These are phyloP conservation scores for Amylocarpus encephaloides DNA, from an alignment of 2,329 filamentous ascomycete species.

Conservation along the genomic window DNA sequence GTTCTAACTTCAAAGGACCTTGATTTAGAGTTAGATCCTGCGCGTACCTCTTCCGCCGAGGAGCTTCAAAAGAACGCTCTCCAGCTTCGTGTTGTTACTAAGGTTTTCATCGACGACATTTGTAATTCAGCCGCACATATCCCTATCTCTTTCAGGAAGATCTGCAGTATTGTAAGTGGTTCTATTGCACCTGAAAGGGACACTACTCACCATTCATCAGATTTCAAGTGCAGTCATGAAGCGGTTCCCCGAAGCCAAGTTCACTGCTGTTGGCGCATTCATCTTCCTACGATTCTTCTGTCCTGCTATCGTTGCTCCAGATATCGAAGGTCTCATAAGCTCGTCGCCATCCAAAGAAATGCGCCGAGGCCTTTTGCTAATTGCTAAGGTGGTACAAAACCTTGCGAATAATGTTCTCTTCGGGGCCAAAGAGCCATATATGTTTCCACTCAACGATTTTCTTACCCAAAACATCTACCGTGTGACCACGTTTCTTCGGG, in stretches of 20 bases:
- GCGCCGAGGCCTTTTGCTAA: conserved; percentile 60
- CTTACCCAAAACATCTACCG: conserved; percentile 61
- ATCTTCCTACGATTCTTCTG: conserved; percentile 69
- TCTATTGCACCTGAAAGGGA: background rate
- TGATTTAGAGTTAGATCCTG: conserved; percentile 61
- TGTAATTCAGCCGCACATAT: conserved; percentile 56
- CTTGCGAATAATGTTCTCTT: conserved; percentile 67
- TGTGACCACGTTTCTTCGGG: conserved; percentile 59
- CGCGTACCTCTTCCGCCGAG: conserved; percentile 51
- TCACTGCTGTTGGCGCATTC: conserved; percentile 65
- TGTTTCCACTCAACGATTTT: conserved; percentile 65
- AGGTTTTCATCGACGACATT: conserved; percentile 67
- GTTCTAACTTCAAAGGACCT: conserved; percentile 62
- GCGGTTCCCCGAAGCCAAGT: conserved; percentile 63
- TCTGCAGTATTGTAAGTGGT: conserved; percentile 55
- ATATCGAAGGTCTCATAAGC: conserved; percentile 59
- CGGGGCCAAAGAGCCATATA: conserved; percentile 65
- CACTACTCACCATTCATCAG: conserved; percentile 27
- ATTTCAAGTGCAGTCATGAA: conserved; percentile 58
- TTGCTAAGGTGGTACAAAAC: conserved; percentile 66
- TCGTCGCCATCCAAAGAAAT: conserved; percentile 60
- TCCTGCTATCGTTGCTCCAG: conserved; percentile 64
- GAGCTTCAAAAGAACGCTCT: conserved; percentile 61
- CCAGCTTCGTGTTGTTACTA: conserved; percentile 60
- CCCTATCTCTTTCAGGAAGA: conserved; percentile 57